Percentiles rank a stretch among this genome's conserved stretches.
These are phyloP conservation scores for Trichopus zeylanicus DNA, from an alignment of 116 monocot genomes.

Conservation along the genomic window DNA sequence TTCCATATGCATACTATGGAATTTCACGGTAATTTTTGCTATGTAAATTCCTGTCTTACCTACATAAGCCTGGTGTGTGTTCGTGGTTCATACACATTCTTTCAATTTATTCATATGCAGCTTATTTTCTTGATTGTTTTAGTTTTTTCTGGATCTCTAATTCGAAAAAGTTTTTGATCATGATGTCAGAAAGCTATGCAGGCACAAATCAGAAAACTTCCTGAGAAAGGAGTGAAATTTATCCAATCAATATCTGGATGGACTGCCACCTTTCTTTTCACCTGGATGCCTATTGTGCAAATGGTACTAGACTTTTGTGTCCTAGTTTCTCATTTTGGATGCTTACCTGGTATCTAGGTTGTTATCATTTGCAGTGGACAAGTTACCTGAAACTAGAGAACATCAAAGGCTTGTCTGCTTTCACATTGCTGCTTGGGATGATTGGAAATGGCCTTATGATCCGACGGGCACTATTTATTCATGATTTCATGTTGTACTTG, in stretches of 20 bases:
- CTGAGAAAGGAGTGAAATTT: slow-evolving; percentile 39
- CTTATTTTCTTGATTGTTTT: no score
- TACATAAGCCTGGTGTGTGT: no score
- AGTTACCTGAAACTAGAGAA: slow-evolving; percentile 86
- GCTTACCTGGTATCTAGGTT: neutral
- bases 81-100: no score
- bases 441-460: slow-evolving; percentile 88
- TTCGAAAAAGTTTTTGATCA: slow-evolving; percentile 8
- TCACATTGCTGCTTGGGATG: slow-evolving; percentile 81
- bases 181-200: slow-evolving; percentile 26
- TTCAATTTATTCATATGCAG: no score
- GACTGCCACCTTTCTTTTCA: slow-evolving; percentile 90
- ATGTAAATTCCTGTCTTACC: no score
- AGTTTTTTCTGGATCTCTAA: neutral
- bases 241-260: slow-evolving; percentile 80
- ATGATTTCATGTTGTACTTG: slow-evolving; percentile 91
- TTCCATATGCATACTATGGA: no score
- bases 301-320: slow-evolving; percentile 33
- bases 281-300: slow-evolving; percentile 95
- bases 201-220: slow-evolving; percentile 64
- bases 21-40: no score
- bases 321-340: neutral
- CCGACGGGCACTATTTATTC: slow-evolving; percentile 84
- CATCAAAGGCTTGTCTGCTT: slow-evolving; percentile 78
- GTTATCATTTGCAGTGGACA: slow-evolving; percentile 62